Conservation (phyloP, 768 basidiomycete genomes). For the Russula brevipes region DNA sequence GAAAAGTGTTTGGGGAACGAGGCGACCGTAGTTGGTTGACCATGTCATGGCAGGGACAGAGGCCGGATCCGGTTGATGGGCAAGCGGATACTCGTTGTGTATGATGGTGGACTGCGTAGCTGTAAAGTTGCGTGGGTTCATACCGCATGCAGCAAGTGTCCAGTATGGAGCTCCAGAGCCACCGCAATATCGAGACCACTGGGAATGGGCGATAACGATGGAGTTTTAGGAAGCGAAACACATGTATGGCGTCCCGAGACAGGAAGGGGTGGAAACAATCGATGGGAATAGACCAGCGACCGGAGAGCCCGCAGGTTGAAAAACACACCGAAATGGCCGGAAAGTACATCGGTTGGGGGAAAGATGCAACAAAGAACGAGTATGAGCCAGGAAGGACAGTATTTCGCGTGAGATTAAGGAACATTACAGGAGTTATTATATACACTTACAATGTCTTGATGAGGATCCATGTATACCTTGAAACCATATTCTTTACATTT, state of each 20-base stretch:
- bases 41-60: constrained; percentile 91
- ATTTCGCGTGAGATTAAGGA: constrained; percentile 3
- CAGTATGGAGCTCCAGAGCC: constrained; percentile 95
- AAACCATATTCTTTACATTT: constrained; percentile 94
- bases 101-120: constrained; percentile 81
- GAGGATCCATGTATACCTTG: constrained; percentile 88
- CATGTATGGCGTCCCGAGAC: neutral
- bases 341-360: neutral
- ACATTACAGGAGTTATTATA: neutral
- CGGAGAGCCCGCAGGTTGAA: neutral
- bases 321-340: neutral
- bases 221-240: too few relatives aligned
- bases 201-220: too few relatives aligned
- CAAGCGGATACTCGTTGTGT: constrained; percentile 80
- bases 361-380: neutral
- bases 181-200: constrained; percentile 96
- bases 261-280: neutral
- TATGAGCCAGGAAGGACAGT: neutral
- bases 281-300: neutral
- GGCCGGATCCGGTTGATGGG: constrained; percentile 59
- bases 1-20: constrained; percentile 84
- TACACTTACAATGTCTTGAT: constrained; percentile 83
- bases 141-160: constrained; percentile 87
- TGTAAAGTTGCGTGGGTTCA: constrained; percentile 80
- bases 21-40: constrained; percentile 91